These are phyloP conservation scores for Coemansia sp. DNA, from an alignment of 371 early-diverging fungal genomes.

Conservation along the genomic window DNA sequence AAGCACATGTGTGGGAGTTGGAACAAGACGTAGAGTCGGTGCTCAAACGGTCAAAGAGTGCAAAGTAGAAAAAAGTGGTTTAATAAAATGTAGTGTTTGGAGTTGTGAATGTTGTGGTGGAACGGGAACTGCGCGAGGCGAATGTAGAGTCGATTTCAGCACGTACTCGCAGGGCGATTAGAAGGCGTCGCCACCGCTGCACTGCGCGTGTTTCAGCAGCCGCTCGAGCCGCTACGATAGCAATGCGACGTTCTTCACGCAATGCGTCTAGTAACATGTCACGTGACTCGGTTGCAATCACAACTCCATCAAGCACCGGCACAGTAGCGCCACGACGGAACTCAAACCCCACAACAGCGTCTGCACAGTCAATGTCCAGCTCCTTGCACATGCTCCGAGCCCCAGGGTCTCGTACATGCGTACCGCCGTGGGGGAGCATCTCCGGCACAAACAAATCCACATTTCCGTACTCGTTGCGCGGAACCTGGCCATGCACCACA, in stretches of 20 bases:
- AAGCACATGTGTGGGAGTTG: slow-evolving; percentile 75
- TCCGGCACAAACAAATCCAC: slow-evolving; percentile 77
- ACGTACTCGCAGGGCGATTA: slow-evolving; percentile 40
- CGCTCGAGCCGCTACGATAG: background rate
- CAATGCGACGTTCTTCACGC: slow-evolving; percentile 5
- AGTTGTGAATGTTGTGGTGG: slow-evolving; percentile 3
- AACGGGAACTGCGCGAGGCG: slow-evolving; percentile 30
- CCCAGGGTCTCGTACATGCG: slow-evolving; percentile 69
- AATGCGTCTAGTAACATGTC: slow-evolving; percentile 63
- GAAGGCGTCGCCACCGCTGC: slow-evolving; percentile 29
- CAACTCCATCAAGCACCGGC: slow-evolving; percentile 73
- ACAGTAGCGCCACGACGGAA: slow-evolving; percentile 64
- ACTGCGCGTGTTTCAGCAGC: slow-evolving; percentile 26
- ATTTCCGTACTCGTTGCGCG: slow-evolving; percentile 76
- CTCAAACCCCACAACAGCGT: slow-evolving; percentile 83
- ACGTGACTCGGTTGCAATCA: slow-evolving; percentile 64
- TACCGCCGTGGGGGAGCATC: slow-evolving; percentile 86
- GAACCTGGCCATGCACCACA: slow-evolving; percentile 74
- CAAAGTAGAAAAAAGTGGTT: background rate
- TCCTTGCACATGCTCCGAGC: slow-evolving; percentile 66
- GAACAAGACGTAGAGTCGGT: slow-evolving; percentile 59
- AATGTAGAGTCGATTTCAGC: slow-evolving; percentile 45
- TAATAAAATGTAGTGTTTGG: background rate
- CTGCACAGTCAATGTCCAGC: slow-evolving; percentile 76
- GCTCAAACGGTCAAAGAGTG: slow-evolving; percentile 33